Evolutionary conservation across 192 early-diverging fungal genomes (phyloP), one percentile per base, ranked within the genome.

Genomic region (Rhizophagus clarus): DNA sequence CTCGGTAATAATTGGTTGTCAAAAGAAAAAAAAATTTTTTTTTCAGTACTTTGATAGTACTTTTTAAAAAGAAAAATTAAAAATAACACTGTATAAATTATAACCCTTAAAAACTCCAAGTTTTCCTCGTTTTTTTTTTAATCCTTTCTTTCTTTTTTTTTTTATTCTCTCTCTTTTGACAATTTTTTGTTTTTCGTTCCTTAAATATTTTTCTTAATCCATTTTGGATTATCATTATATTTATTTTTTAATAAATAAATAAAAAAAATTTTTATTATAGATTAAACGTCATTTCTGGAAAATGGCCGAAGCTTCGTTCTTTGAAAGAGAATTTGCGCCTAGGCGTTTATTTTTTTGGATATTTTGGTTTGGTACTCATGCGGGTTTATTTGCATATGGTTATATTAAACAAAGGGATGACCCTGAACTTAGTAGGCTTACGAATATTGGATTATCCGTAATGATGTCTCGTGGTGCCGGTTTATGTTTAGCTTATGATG

Each of bases 401-500:
- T 90, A 84, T 71, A 79, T 83, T 26, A 84, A 84, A 67, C 90
- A 91, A 76, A 84, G 82, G 12, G 71, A 83, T 49, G 89, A 91
- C 74, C 32, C 34, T 6, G 84, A 87, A 49, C 85, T 91, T 4
- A 81, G 79, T 15, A 45, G 88, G 14, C 85, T 91, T 76, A 89
- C 90, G 72, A 70, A 77, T 4, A 83, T 91, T 77, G 87, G 87
- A 4, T 76, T 77, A 24, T 89, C 87, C 0, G 88, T 91, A 62
- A 87, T 73, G 60, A 81, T 85, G 22, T 91, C 90, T 37, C 84
- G 90, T 68, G 90, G 89, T 42, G 89, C 89, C 26, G 90, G 88
- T 24, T 82, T 91, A 28, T 86, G 86, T 32, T 80, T 91, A 10
- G 87, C 84, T 67, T 81, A 89, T 61, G 88, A 90, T 72, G 86